Percentiles rank a stretch among this genome's conserved stretches.
phyloP scores from a whole-genome alignment of 257 asterid genomes.

The Dorcoceras hygrometricum region DNA sequence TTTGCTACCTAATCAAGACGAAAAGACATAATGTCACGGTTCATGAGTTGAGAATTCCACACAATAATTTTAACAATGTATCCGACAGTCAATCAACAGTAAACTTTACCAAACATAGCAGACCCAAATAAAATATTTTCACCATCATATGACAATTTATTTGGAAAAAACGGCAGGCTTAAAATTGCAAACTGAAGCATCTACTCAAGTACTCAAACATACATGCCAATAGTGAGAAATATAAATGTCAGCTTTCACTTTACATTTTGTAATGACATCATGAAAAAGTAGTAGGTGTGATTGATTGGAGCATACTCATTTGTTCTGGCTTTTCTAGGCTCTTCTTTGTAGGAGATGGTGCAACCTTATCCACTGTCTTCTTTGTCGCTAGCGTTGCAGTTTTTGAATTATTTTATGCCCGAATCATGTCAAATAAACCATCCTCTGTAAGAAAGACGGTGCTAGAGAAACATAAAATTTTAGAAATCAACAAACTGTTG shows the following conservation, averaged over 20 bases:
- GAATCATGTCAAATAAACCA: conserved; percentile 81
- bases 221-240: not conserved
- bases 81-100: too few relatives aligned
- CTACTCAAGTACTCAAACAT: not conserved
- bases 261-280: not conserved
- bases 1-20: not conserved
- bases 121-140: not conserved
- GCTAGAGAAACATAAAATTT: conserved; percentile 36
- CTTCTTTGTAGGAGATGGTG: conserved; percentile 60
- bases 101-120: not conserved
- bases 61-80: not conserved
- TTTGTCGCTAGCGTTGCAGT: conserved; percentile 38
- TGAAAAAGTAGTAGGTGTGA: conserved; percentile 10
- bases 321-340: conserved; percentile 46
- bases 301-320: conserved; percentile 32
- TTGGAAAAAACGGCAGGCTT: too few relatives aligned
- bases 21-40: not conserved
- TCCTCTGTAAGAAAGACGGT: conserved; percentile 90
- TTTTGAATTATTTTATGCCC: conserved; percentile 61
- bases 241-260: not conserved
- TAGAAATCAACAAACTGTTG: conserved; percentile 16
- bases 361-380: conserved; percentile 47
- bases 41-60: not conserved
- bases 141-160: not conserved
- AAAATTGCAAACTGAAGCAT: not conserved